These are phyloP conservation scores for Backusella luteola DNA, from an alignment of 192 early-diverging fungal species.

Conservation along the genomic window DNA sequence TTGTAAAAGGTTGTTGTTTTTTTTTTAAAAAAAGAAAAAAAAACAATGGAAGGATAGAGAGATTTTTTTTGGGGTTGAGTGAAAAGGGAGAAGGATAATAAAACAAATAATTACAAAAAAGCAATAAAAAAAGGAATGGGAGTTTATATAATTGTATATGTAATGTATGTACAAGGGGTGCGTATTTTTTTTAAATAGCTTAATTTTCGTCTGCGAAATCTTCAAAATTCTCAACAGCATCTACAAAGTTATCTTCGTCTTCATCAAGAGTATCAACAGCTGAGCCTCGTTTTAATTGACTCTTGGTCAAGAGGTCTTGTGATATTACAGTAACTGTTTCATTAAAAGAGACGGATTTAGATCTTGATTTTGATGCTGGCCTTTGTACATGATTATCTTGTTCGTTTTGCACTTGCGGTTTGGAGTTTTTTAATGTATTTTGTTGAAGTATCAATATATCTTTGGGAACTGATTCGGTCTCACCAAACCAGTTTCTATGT, in stretches of 20 bases:
- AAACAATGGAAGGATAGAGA: neutral
- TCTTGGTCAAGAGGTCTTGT: neutral
- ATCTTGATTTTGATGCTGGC: neutral
- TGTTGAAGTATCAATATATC: neutral
- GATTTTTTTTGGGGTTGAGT: neutral
- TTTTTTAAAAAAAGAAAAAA: neutral
- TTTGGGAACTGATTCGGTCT: neutral
- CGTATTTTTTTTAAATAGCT: neutral
- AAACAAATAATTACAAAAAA: conserved; percentile 6
- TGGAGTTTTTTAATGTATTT: neutral
- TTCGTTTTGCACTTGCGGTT: neutral
- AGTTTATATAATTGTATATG: neutral
- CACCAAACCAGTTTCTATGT: neutral
- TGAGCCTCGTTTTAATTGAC: conserved; percentile 1
- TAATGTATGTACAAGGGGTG: neutral
- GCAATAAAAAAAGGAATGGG: conserved; percentile 1
- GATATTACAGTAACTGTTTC: conserved; percentile 12
- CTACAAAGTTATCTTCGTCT: conserved; percentile 12
- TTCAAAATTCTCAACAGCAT: conserved; percentile 9
- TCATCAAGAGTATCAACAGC: neutral
- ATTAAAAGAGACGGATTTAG: conserved; percentile 19
- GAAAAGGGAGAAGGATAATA: neutral
- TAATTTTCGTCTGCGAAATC: neutral
- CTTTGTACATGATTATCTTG: neutral
- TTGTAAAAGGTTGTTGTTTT: neutral